Conservation (phyloP, 495 filamentous ascomycete genomes). For the Friedmanniomyces simplex region DNA sequence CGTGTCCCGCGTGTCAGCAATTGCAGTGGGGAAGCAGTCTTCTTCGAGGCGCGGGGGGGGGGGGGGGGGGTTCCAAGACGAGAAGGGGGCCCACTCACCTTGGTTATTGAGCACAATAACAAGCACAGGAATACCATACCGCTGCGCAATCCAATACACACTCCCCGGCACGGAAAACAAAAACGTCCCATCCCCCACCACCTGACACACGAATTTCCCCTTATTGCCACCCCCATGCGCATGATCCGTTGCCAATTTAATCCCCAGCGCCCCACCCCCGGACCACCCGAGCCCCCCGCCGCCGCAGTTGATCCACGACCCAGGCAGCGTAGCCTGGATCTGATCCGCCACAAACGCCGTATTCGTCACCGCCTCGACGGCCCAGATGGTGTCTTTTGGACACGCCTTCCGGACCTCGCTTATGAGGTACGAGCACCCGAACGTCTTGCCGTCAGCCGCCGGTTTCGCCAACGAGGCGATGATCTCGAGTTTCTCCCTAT, state of each 20-base stretch:
- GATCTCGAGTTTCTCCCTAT: constrained; percentile 47
- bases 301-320: constrained; percentile 87
- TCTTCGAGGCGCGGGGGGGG: too few species aligned
- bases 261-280: constrained; percentile 72
- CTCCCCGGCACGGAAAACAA: constrained; percentile 77
- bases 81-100: too few species aligned
- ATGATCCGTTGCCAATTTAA: constrained; percentile 70
- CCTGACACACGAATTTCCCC: constrained; percentile 76
- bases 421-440: constrained; percentile 63
- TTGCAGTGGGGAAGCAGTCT: too few species aligned
- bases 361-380: constrained; percentile 81
- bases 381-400: constrained; percentile 64
- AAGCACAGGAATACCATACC: constrained; percentile 79
- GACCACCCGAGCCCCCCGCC: constrained; percentile 92
- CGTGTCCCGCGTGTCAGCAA: too few species aligned
- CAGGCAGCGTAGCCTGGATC: constrained; percentile 62
- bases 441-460: constrained; percentile 45
- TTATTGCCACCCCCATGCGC: constrained; percentile 39
- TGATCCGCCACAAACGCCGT: constrained; percentile 70
- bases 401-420: constrained; percentile 50
- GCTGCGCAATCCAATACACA: constrained; percentile 83
- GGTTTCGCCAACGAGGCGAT: constrained; percentile 49
- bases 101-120: constrained; percentile 93
- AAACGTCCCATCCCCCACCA: constrained; percentile 88
- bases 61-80: too few species aligned